These are phyloP conservation scores for Perkinsus olseni DNA, from an alignment of 169 alveolate genomes.

Conservation along the genomic window DNA sequence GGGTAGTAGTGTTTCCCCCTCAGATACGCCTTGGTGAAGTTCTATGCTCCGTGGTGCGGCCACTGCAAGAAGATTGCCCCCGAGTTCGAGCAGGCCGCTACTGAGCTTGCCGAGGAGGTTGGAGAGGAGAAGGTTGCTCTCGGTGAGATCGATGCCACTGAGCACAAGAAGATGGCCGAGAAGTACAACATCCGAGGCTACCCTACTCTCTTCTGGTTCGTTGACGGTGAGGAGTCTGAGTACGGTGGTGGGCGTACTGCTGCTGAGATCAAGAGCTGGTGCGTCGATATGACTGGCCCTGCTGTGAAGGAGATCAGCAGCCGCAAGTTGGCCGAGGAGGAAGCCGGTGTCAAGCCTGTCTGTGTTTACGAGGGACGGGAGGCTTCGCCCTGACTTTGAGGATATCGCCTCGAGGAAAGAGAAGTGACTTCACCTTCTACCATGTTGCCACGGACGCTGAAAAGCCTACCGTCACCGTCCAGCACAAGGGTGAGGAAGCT, in stretches of 20 bases:
- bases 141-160: conserved; percentile 43
- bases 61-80: conserved; percentile 73
- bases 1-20: neutral
- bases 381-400: neutral
- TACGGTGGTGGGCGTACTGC: conserved; percentile 72
- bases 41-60: conserved; percentile 79
- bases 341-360: neutral
- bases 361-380: neutral
- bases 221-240: conserved; percentile 21
- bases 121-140: conserved; percentile 19
- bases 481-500: conserved; percentile 42
- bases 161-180: conserved; percentile 22
- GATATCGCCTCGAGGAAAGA: conserved; percentile 1
- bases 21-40: conserved; percentile 50
- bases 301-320: conserved; percentile 41
- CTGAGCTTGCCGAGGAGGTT: conserved; percentile 12
- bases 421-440: conserved; percentile 10
- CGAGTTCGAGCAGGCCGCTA: conserved; percentile 63
- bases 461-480: conserved; percentile 17
- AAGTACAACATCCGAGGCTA: conserved; percentile 16
- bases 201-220: conserved; percentile 30
- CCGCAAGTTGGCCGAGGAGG: conserved; percentile 15
- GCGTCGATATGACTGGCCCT: conserved; percentile 70
- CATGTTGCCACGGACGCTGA: conserved; percentile 9
- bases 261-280: conserved; percentile 70